Evolutionary conservation across 2,329 filamentous ascomycete species (phyloP).

Genomic region (Hypoxylon sp.): DNA sequence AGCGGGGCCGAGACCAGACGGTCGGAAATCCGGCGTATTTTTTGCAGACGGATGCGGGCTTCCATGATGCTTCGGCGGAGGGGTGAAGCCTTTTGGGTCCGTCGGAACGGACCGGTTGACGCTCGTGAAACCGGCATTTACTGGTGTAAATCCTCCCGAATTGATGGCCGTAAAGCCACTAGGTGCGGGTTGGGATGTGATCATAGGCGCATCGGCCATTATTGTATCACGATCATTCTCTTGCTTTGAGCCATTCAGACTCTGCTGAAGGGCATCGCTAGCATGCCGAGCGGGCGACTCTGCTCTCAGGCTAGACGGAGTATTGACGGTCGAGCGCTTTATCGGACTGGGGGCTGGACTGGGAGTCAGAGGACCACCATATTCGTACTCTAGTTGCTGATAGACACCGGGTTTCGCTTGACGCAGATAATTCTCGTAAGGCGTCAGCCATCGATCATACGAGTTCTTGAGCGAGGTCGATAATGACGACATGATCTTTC

Average conservation of each 20-base stretch:
- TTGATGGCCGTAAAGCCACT: conserved; percentile 74
- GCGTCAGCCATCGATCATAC: conserved; percentile 95
- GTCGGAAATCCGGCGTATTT: conserved; percentile 75
- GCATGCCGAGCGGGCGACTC: conserved; percentile 77
- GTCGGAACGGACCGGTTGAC: conserved; percentile 69
- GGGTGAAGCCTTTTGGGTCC: conserved; percentile 71
- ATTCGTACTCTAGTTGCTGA: conserved; percentile 92
- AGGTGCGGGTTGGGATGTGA: conserved; percentile 59
- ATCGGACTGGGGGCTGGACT: conserved; percentile 78
- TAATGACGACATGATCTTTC: conserved; percentile 99
- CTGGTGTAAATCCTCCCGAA: conserved; percentile 78
- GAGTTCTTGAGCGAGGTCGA: conserved; percentile 99
- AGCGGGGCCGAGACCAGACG: conserved; percentile 68
- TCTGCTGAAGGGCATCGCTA: conserved; percentile 67
- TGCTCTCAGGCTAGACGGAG: conserved; percentile 70
- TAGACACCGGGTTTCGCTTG: conserved; percentile 96
- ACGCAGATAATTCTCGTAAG: conserved; percentile 94
- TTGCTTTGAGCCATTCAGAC: conserved; percentile 62
- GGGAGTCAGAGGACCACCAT: conserved; percentile 91
- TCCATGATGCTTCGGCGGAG: conserved; percentile 71
- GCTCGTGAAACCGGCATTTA: conserved; percentile 78
- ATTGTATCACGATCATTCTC: conserved; percentile 65
- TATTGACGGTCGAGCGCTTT: conserved; percentile 74
- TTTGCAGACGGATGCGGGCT: conserved; percentile 75
- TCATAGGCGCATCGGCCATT: conserved; percentile 63